Base-by-base conservation (phyloP, 768 basidiomycete genomes). In the Pleurotus cornucopiae region DNA sequence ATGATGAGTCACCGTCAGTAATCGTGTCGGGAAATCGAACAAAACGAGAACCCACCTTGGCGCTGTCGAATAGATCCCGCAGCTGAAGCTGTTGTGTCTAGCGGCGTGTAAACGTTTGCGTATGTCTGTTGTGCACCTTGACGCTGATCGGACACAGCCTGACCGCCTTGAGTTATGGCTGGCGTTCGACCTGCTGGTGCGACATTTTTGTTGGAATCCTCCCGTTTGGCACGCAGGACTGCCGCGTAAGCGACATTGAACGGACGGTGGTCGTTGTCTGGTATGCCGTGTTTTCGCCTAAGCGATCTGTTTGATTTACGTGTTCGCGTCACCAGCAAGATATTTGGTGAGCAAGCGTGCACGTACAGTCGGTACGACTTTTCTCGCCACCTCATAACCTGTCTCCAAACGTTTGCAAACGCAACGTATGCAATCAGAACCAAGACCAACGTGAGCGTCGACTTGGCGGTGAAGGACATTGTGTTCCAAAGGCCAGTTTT, bases 211-310 rank as follows among this genome's bases (percentile, higher is more conserved):
- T 57, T 57, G 65, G 57, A 63, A 67, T 58, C 53, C 68, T 87
- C 81, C 63, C 82, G 76, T 59, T 81, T 79, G 46, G 78, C 73
- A 54, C 76, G 76, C 58, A 77, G 71, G 39, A 83, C 86, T 57
- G 87, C 88, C 61, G 89, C 81, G 69, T 89, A 90, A n/a, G 91
- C 91, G 60, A 92, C 88, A 67, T 88, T 88, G 77, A 93, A 93
- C 11, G 91, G 89, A 30, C 91, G 79, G 60, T 83, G 77, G 74
- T 93, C 91, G 56, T 76, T 77, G 74, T 93, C 91, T 14, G 91
- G 91, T 58, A 93, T 93, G 46, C 91, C 91, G 65, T 91, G 83
- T 71, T 81, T 77, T 61, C 91, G 76, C 58, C 91, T 83, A 76
- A 84, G 84, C 60, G 84, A 77, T 63, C 88, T 91, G 60, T 37